These are phyloP conservation scores for Boechera retrofracta DNA, from an alignment of 345 rosid genomes.

Conservation along the genomic window DNA sequence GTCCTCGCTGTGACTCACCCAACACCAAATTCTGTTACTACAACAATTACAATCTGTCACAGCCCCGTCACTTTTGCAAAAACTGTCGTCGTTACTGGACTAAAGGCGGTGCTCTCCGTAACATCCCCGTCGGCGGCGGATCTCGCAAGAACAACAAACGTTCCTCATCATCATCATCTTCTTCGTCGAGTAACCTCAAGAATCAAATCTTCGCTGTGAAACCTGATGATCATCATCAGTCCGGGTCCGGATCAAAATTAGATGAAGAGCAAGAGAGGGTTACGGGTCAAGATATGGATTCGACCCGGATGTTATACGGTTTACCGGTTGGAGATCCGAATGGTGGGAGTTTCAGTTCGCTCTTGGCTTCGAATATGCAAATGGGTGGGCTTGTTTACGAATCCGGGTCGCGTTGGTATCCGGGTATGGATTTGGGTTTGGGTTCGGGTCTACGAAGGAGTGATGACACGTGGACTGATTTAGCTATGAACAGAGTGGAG, in stretches of 20 bases:
- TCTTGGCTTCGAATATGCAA: constrained; percentile 56
- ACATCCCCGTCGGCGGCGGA: constrained; percentile 93
- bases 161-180: constrained; percentile 11
- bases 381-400: constrained; percentile 48
- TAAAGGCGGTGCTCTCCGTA: constrained; percentile 89
- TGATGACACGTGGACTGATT: constrained; percentile 66
- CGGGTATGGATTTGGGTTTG: constrained; percentile 45
- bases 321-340: constrained; percentile 49
- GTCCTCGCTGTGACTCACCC: constrained; percentile 74
- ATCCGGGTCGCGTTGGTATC: constrained; percentile 51
- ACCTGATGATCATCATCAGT: constrained; percentile 16
- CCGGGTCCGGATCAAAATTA: neutral
- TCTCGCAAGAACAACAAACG: constrained; percentile 73
- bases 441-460: constrained; percentile 42
- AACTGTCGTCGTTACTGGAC: constrained; percentile 94
- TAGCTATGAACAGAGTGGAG: constrained; percentile 52
- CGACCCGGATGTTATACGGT: constrained; percentile 55
- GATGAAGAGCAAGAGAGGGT: neutral
- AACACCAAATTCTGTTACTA: constrained; percentile 97
- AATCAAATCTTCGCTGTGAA: constrained; percentile 45
- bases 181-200: constrained; percentile 40
- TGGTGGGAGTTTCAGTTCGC: constrained; percentile 64
- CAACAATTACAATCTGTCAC: constrained; percentile 91
- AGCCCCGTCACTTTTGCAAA: constrained; percentile 91
- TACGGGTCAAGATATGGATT: constrained; percentile 45